Evolutionary conservation across 1,284 basidiomycete genomes (phyloP).

Genomic region (Flammula alnicola): DNA sequence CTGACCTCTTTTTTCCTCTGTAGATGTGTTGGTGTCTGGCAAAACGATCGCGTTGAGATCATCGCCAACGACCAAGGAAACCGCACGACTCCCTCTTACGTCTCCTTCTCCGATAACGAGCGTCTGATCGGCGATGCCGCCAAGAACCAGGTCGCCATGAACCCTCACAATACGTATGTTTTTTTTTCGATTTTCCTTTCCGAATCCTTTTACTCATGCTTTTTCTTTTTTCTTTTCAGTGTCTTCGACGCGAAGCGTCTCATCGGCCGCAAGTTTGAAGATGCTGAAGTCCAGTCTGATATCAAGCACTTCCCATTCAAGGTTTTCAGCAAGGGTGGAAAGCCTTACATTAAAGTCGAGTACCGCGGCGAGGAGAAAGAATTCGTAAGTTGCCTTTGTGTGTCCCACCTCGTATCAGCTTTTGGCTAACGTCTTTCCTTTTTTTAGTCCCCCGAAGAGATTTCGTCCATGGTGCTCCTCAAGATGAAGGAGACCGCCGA

Average conservation of each 20-base stretch:
- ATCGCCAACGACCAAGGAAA: constrained; percentile 25
- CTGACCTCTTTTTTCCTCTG: constrained; percentile 18
- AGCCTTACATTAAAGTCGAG: constrained; percentile 78
- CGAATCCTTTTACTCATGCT: too few species aligned
- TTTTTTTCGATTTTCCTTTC: too few species aligned
- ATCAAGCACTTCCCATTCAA: constrained; percentile 87
- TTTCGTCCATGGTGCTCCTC: constrained; percentile 79
- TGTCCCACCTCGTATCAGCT: background rate
- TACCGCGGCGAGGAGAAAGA: constrained; percentile 81
- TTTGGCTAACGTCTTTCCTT: background rate
- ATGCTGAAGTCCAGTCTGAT: constrained; percentile 81
- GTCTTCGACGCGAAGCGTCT: constrained; percentile 78
- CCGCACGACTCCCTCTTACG: constrained; percentile 24
- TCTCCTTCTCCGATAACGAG: constrained; percentile 22
- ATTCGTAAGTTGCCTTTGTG: constrained; percentile 58
- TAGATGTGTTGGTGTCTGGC: constrained; percentile 88
- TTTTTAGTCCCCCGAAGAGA: constrained; percentile 29
- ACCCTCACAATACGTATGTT: constrained; percentile 17
- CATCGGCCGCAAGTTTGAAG: constrained; percentile 58
- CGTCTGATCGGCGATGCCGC: constrained; percentile 19
- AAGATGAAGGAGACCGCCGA: constrained; percentile 91
- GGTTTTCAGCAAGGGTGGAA: constrained; percentile 69
- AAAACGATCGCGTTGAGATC: constrained; percentile 77
- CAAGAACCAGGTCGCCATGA: constrained; percentile 15
- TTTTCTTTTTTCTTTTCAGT: too few species aligned